Evolutionary conservation across 768 basidiomycete species (phyloP), one percentile per base, ranked within the genome.

Genomic region (Russula olivacea): DNA sequence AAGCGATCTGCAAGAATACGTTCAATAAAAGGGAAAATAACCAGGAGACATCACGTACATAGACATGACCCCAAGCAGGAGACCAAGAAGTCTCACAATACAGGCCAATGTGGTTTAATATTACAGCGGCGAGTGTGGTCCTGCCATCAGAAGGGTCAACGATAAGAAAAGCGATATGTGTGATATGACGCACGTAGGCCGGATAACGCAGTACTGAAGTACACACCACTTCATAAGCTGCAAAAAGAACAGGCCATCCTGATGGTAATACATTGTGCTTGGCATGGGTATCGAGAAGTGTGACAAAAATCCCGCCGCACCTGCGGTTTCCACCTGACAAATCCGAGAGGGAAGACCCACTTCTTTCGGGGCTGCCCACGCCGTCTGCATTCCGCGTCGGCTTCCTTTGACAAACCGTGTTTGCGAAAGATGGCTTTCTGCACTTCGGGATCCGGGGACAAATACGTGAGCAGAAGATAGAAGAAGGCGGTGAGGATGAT

Each of bases 211-310:
- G 66, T 87, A 89, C 70, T 89, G 88, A 38, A 89, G 75, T 15
- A 91, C 82, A 4, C 82, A 84, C 84, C 87, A 88, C 70, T 89
- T 89, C 84, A 86, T 86, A 51, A 88, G 70, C 69, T 87, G 85
- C 49, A 89, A 73, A 69, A 88, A 89, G 68, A 84, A 83, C 28
- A 88, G 72, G 0, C 87, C 87, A 68, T 86, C 82, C 82, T 85
- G 59, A 32, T 10, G 9, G 51, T 28, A 23, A 10, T 36, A 30
- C 64, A 55, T 3, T 3, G 30, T 32, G 32, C 1, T 70, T 58
- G 59, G 65, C n/a, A 38, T 59, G 36, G 10, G 50, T 49, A 12
- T 57, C 40, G 4, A 47, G 19, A 10, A 17, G 3, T 45, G 58
- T 1, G 61, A 55, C 2, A 53, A 14, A 2, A 49, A 15, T 49